Evolutionary conservation across 1,139 yeast species (phyloP).

Genomic region (Nakaseomyces sp.): DNA sequence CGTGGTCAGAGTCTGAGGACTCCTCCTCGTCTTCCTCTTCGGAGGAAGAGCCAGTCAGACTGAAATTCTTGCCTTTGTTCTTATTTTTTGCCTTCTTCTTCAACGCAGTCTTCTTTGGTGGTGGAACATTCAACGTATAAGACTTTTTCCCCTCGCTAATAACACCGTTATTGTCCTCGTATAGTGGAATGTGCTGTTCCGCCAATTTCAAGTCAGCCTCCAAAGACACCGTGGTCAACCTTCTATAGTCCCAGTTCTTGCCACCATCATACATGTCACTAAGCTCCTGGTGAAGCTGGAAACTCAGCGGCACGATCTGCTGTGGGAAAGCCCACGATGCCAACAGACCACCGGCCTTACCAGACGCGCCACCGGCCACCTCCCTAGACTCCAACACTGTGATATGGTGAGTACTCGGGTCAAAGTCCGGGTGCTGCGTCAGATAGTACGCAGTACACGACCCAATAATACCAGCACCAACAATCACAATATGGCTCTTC

Average conservation of each 20-base stretch:
- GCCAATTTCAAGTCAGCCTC: slow-evolving; percentile 58
- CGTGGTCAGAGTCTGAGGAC: slow-evolving; percentile 2
- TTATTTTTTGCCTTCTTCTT: slow-evolving; percentile 11
- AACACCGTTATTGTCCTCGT: slow-evolving; percentile 6
- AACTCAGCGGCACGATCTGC: slow-evolving; percentile 83
- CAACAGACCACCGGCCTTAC: slow-evolving; percentile 92
- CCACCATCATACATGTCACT: slow-evolving; percentile 73
- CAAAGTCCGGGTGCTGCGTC: slow-evolving; percentile 73
- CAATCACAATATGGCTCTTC: slow-evolving; percentile 62
- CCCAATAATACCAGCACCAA: slow-evolving; percentile 95
- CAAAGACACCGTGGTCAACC: slow-evolving; percentile 76
- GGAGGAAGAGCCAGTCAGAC: slow-evolving; percentile 4
- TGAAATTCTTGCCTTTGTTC: slow-evolving; percentile 7
- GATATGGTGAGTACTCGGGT: slow-evolving; percentile 63
- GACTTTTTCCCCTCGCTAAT: slow-evolving; percentile 9
- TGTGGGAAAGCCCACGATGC: slow-evolving; percentile 97
- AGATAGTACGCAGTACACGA: slow-evolving; percentile 89
- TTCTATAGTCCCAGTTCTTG: slow-evolving; percentile 84
- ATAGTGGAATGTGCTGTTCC: slow-evolving; percentile 6
- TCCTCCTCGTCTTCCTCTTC: slow-evolving; percentile 4
- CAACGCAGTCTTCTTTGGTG: slow-evolving; percentile 11
- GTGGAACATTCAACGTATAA: slow-evolving; percentile 11
- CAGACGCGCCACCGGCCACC: slow-evolving; percentile 96
- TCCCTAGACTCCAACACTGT: slow-evolving; percentile 84
- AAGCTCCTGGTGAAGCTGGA: slow-evolving; percentile 74